A percentile compares a stretch with the other conserved stretches of the same genome.
phyloP scores from a whole-genome alignment of 164 flowering plant genomes.

The Nymphaea colorata region DNA sequence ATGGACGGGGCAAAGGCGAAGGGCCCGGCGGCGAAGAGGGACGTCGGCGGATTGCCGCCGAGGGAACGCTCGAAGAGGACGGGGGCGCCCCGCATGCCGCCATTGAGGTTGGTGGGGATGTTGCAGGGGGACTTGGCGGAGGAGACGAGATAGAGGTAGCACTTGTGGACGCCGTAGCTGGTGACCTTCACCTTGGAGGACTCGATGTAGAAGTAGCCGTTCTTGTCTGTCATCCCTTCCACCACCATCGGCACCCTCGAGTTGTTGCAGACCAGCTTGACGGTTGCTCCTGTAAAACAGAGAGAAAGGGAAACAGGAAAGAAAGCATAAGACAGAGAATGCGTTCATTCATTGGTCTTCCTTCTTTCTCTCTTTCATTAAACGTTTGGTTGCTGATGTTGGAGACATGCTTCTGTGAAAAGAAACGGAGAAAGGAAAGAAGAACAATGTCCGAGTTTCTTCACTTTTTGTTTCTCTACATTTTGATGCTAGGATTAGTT shows the following conservation, averaged over 20 bases:
- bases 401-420: too few relatives aligned
- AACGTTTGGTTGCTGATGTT: too few relatives aligned
- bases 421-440: too few relatives aligned
- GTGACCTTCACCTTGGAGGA: conserved; percentile 30
- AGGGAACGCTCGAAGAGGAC: conserved; percentile 17
- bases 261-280: conserved; percentile 47
- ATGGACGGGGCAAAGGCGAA: conserved; percentile 29
- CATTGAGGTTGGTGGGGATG: conserved; percentile 28
- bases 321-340: too few relatives aligned
- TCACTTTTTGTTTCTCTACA: too few relatives aligned
- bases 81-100: conserved; percentile 30
- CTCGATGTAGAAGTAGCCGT: conserved; percentile 50
- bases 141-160: conserved; percentile 34
- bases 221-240: conserved; percentile 43
- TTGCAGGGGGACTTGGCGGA: conserved; percentile 25
- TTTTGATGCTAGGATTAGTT: too few relatives aligned
- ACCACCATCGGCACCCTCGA: conserved; percentile 15
- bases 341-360: too few relatives aligned
- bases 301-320: too few relatives aligned
- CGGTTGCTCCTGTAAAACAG: conserved; percentile 40
- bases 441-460: too few relatives aligned
- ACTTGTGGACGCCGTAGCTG: conserved; percentile 32
- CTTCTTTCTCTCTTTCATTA: too few relatives aligned
- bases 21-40: conserved; percentile 46
- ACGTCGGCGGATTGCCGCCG: background rate